phyloP scores from a whole-genome alignment of 73 alveolate species.

The Stentor roeselii region DNA sequence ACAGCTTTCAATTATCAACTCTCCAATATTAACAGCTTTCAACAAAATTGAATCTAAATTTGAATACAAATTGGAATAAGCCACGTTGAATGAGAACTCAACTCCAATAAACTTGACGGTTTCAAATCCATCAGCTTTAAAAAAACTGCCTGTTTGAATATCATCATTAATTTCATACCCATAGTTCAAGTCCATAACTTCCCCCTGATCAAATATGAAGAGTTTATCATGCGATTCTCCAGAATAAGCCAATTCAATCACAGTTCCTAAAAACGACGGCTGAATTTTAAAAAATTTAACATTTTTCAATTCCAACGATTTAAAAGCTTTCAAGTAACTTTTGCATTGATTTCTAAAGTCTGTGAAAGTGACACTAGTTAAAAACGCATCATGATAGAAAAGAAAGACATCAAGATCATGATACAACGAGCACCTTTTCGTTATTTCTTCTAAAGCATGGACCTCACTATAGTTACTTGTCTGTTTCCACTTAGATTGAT shows the following conservation, averaged over 20 bases:
- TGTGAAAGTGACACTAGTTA: not conserved
- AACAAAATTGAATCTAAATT: too few relatives aligned
- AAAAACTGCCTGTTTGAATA: not conserved
- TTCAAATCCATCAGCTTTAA: not conserved
- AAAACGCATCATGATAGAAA: not conserved
- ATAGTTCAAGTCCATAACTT: not conserved
- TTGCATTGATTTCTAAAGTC: not conserved
- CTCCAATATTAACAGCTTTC: not conserved
- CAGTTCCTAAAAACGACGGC: not conserved
- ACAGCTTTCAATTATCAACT: not conserved
- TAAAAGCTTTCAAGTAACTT: not conserved
- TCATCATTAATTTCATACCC: not conserved
- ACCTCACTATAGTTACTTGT: too few relatives aligned
- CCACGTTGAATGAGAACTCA: too few relatives aligned
- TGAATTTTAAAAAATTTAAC: not conserved
- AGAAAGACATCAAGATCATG: not conserved
- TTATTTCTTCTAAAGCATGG: too few relatives aligned
- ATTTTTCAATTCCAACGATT: not conserved
- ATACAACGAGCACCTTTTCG: not conserved
- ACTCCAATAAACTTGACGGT: too few relatives aligned
- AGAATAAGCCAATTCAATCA: not conserved
- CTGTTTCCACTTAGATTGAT: too few relatives aligned
- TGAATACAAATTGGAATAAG: too few relatives aligned
- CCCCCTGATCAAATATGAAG: not conserved
- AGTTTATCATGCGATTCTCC: too few relatives aligned